Conservation (phyloP, 208 protist species). For the Trypanosoma avium region DNA sequence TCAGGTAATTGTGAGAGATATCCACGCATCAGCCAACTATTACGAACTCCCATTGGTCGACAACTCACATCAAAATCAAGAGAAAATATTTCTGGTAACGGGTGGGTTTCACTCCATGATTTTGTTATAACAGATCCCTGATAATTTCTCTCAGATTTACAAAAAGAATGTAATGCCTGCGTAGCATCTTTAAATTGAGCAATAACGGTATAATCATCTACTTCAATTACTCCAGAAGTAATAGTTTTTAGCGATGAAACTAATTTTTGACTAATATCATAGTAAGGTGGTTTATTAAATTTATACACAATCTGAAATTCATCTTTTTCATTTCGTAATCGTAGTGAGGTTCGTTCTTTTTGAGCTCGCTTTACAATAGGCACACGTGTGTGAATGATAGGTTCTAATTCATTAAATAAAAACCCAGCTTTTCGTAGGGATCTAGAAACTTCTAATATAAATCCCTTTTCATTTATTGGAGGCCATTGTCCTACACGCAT, state of each 20-base stretch:
- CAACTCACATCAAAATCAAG: conserved; percentile 85
- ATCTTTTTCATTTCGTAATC: background rate
- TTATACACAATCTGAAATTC: background rate
- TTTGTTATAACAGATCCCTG: conserved; percentile 23
- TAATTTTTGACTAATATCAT: too few species aligned
- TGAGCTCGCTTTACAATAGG: conserved; percentile 62
- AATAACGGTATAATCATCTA: background rate
- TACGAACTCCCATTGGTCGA: conserved; percentile 65
- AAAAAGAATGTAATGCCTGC: conserved; percentile 21
- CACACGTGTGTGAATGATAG: conserved; percentile 50
- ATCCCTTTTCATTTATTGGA: conserved; percentile 21
- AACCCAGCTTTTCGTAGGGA: conserved; percentile 58
- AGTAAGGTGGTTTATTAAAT: background rate
- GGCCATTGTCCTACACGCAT: background rate
- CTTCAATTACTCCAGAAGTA: too few species aligned
- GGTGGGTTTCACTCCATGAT: conserved; percentile 29
- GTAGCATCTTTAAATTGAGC: background rate
- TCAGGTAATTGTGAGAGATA: conserved; percentile 58
- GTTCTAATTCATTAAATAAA: conserved; percentile 58
- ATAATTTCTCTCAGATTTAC: conserved; percentile 15
- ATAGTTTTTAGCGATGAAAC: too few species aligned
- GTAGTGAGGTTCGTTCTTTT: conserved; percentile 1
- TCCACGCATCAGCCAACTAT: conserved; percentile 75
- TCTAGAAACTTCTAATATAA: conserved; percentile 26
- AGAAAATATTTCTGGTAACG: conserved; percentile 62